Conservation (phyloP, 169 alveolate species). For the Plasmodium gonderi region DNA sequence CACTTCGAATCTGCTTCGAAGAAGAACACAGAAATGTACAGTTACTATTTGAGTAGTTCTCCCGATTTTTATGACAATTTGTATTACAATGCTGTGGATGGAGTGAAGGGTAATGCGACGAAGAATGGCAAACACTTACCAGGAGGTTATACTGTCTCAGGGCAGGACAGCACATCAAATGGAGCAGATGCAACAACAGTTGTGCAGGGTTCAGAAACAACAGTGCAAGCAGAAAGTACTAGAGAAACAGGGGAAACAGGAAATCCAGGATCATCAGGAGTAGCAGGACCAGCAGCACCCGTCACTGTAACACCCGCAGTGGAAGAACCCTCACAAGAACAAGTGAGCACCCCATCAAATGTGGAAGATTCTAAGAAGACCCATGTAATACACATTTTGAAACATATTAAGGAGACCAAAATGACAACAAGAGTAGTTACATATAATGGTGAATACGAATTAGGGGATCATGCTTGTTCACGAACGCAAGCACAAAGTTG, state of each 20-base stretch:
- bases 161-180: neutral
- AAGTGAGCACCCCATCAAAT: neutral
- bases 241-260: too few species aligned
- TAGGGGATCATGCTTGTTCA: neutral
- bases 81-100: neutral
- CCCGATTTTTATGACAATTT: conserved; percentile 30
- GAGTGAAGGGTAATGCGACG: neutral
- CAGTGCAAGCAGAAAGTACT: neutral
- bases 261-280: neutral
- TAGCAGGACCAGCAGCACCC: neutral
- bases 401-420: neutral
- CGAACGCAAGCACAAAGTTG: neutral
- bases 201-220: neutral
- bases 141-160: neutral
- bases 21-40: neutral
- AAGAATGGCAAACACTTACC: neutral
- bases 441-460: neutral
- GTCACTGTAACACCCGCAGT: too few species aligned
- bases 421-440: neutral
- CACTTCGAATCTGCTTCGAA: neutral
- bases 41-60: conserved; percentile 2
- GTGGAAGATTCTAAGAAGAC: neutral
- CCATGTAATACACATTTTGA: neutral
- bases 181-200: neutral
- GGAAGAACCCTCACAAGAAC: too few species aligned